These are phyloP conservation scores for Stropharia rugosoannulata DNA, from an alignment of 768 basidiomycete genomes.

Conservation along the genomic window DNA sequence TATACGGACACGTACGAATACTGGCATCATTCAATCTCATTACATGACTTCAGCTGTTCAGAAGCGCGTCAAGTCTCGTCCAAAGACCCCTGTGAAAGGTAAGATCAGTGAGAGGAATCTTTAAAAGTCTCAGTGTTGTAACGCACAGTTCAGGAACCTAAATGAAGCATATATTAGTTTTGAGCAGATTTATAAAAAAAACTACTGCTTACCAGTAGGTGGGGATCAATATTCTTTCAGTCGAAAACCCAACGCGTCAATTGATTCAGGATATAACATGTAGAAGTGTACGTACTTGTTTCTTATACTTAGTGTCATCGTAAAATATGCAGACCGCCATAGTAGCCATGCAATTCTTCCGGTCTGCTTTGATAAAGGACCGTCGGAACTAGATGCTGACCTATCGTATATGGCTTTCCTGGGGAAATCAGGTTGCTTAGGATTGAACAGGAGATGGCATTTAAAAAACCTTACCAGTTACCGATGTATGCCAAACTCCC, in stretches of 20 bases:
- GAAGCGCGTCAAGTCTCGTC: slow-evolving; percentile 73
- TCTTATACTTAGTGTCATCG: slow-evolving; percentile 67
- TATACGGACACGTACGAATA: too few species aligned
- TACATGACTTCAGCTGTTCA: slow-evolving; percentile 26
- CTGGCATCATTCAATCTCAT: too few species aligned
- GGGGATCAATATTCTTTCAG: slow-evolving; percentile 58
- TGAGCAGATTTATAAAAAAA: slow-evolving; percentile 2
- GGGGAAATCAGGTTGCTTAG: background rate
- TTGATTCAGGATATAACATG: background rate
- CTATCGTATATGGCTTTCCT: slow-evolving; percentile 82
- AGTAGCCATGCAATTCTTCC: slow-evolving; percentile 75
- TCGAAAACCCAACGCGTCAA: background rate
- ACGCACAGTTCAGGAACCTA: slow-evolving; percentile 71
- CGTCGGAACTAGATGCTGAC: slow-evolving; percentile 38
- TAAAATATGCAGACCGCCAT: slow-evolving; percentile 82
- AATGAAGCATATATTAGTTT: slow-evolving; percentile 3
- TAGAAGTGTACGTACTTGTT: slow-evolving; percentile 53
- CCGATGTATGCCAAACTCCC: slow-evolving; percentile 84
- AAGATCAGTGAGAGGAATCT: slow-evolving; percentile 8
- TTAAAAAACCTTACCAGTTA: slow-evolving; percentile 49
- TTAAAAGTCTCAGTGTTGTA: background rate
- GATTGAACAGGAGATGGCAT: background rate
- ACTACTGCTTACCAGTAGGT: slow-evolving; percentile 53
- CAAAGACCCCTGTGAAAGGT: slow-evolving; percentile 60
- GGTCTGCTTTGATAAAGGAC: slow-evolving; percentile 57